Evolutionary conservation across 1,284 basidiomycete species (phyloP).

Genomic region (Caloboletus inedulis): DNA sequence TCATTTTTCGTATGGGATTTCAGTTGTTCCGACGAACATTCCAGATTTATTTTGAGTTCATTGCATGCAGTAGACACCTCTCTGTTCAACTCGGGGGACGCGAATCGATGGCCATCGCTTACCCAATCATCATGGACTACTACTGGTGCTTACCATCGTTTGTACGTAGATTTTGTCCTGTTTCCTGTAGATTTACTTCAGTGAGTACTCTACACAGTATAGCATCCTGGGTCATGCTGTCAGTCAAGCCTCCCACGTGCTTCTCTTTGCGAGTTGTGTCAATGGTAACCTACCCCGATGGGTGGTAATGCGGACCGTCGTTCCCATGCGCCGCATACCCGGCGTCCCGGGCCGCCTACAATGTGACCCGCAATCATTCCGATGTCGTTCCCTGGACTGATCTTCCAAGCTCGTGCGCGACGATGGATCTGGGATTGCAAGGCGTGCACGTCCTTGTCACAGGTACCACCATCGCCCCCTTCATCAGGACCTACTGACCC

Average conservation of each 20-base stretch:
- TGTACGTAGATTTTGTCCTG: too few relatives aligned
- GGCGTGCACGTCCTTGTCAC: constrained; percentile 39
- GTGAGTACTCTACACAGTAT: too few relatives aligned
- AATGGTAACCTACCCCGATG: too few relatives aligned
- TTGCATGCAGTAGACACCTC: too few relatives aligned
- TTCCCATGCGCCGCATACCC: not conserved
- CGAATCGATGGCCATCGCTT: too few relatives aligned
- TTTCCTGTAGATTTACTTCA: too few relatives aligned
- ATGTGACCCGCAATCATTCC: not conserved
- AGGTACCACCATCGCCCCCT: constrained; percentile 17
- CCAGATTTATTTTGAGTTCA: too few relatives aligned
- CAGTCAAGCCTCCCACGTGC: not conserved
- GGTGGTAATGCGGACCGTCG: not conserved
- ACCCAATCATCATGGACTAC: too few relatives aligned
- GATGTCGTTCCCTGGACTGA: not conserved
- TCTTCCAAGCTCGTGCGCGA: not conserved
- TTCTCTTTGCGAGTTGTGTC: not conserved
- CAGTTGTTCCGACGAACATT: too few relatives aligned
- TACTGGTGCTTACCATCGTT: too few relatives aligned
- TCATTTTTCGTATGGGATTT: too few relatives aligned
- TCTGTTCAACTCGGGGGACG: too few relatives aligned
- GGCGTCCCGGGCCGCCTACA: not conserved
- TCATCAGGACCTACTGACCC: not conserved
- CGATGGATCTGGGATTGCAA: constrained; percentile 36
- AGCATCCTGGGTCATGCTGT: not conserved